These are phyloP conservation scores for Lachnellula willkommii DNA, from an alignment of 2,329 filamentous ascomycete species.

Conservation along the genomic window DNA sequence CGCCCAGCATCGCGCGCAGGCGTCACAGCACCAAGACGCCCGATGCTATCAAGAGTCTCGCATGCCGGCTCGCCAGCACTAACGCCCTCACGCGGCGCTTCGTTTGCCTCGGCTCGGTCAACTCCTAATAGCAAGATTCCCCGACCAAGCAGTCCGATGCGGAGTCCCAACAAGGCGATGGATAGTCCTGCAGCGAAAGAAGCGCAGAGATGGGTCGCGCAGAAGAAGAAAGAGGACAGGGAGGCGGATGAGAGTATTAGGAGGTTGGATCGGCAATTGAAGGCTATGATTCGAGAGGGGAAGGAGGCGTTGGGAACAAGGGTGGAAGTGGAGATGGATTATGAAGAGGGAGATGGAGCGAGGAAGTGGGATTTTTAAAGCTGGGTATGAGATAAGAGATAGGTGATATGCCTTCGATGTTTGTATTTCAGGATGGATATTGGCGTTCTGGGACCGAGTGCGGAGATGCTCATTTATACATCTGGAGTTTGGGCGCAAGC, in stretches of 20 bases:
- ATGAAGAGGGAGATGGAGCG: slow-evolving; percentile 13
- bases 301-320: slow-evolving; percentile 77
- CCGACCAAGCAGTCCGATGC: slow-evolving; percentile 9
- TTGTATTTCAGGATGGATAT: background rate
- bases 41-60: slow-evolving; percentile 39
- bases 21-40: slow-evolving; percentile 9
- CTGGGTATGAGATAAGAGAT: background rate
- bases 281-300: slow-evolving; percentile 84
- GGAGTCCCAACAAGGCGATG: background rate
- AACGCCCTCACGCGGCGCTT: slow-evolving; percentile 43
- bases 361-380: slow-evolving; percentile 28
- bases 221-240: slow-evolving; percentile 65
- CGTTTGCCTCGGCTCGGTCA: slow-evolving; percentile 47
- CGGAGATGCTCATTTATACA: background rate
- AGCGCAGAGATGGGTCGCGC: slow-evolving; percentile 68
- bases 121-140: slow-evolving; percentile 27
- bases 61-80: slow-evolving; percentile 42
- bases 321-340: slow-evolving; percentile 25
- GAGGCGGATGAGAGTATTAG: slow-evolving; percentile 75
- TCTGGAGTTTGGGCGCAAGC: no score
- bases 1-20: slow-evolving; percentile 27
- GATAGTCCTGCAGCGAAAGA: slow-evolving; percentile 48
- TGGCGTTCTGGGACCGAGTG: background rate
- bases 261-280: slow-evolving; percentile 71
- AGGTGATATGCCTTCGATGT: background rate